These are phyloP conservation scores for Excoecaria cochinchinensis DNA, from an alignment of 345 rosid species.

Conservation along the genomic window DNA sequence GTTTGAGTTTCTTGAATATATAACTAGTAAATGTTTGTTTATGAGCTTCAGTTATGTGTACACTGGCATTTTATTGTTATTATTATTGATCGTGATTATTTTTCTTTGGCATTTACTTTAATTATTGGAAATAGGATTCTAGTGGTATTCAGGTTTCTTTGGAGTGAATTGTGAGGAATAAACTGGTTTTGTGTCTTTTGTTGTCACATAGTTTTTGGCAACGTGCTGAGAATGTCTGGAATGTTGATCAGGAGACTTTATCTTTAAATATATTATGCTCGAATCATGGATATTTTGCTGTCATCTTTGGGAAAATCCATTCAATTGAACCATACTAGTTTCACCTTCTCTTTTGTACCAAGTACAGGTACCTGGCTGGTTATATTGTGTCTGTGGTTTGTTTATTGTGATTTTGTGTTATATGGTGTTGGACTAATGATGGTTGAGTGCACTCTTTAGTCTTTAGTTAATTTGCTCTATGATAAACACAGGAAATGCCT, in stretches of 20 bases:
- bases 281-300: background rate
- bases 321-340: conserved; percentile 1
- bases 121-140: background rate
- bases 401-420: background rate
- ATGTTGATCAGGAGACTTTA: background rate
- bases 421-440: background rate
- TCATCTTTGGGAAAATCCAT: background rate
- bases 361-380: background rate
- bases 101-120: background rate
- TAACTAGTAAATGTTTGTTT: background rate
- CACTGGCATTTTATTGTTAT: background rate
- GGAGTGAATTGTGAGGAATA: background rate
- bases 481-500: background rate
- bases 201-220: background rate
- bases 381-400: background rate
- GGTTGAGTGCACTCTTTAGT: background rate
- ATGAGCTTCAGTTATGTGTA: background rate
- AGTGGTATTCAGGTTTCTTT: background rate
- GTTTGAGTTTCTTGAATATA: background rate
- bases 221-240: background rate
- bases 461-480: background rate
- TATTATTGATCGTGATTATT: background rate
- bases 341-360: background rate
- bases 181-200: background rate
- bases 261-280: background rate